Conservation (phyloP, 2,329 filamentous ascomycete species). For the Aurifilum marmelostoma region DNA sequence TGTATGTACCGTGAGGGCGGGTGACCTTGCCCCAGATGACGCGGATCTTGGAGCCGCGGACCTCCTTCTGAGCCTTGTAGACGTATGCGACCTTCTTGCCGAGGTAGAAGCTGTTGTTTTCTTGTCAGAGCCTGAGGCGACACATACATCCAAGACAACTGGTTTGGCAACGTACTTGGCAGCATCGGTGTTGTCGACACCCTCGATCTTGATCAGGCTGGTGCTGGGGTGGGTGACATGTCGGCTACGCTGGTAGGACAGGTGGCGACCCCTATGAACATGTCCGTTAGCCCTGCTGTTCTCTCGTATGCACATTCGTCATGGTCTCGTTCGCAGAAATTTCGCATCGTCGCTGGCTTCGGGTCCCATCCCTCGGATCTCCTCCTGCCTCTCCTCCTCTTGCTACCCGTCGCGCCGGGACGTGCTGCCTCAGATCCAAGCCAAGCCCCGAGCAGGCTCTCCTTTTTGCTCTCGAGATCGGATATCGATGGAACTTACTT, state of each 20-base stretch:
- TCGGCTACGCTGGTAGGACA: slow-evolving; percentile 96
- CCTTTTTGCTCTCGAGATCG: slow-evolving; percentile 14
- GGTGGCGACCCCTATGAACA: slow-evolving; percentile 82
- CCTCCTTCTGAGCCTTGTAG: slow-evolving; percentile 93
- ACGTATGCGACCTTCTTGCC: slow-evolving; percentile 99
- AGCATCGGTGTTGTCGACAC: slow-evolving; percentile 86
- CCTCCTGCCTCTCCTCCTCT: background rate
- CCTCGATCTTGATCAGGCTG: slow-evolving; percentile 97
- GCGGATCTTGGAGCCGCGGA: slow-evolving; percentile 97
- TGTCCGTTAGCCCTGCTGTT: slow-evolving; percentile 34
- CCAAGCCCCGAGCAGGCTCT: slow-evolving; percentile 20
- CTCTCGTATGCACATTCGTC: slow-evolving; percentile 13
- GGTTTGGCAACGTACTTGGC: slow-evolving; percentile 68
- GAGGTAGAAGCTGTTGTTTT: slow-evolving; percentile 76
- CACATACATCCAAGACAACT: slow-evolving; percentile 23
- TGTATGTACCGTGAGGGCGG: slow-evolving; percentile 80
- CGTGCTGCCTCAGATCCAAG: slow-evolving; percentile 5
- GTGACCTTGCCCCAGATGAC: slow-evolving; percentile 99
- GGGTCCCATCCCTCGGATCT: slow-evolving; percentile 19
- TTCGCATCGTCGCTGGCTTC: slow-evolving; percentile 33
- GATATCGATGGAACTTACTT: slow-evolving; percentile 66
- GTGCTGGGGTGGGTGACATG: slow-evolving; percentile 88
- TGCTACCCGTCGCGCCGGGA: slow-evolving; percentile 14
- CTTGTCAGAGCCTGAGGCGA: slow-evolving; percentile 33
- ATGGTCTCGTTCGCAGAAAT: slow-evolving; percentile 23